Conservation (phyloP, 495 filamentous ascomycete genomes). For the Daldinia loculata region DNA sequence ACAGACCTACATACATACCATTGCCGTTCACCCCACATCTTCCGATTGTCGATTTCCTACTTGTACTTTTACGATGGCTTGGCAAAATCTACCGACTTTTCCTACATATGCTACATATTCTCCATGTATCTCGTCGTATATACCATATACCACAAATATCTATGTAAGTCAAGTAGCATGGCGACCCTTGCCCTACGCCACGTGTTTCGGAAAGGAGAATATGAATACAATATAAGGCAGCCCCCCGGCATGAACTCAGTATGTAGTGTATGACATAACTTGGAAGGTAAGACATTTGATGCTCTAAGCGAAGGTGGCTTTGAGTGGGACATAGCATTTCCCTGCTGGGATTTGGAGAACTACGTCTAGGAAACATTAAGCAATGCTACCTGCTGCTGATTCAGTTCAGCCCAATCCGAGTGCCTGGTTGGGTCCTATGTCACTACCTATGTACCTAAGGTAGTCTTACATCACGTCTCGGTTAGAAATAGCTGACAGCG, state of each 20-base stretch:
- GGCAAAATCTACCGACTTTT: background rate
- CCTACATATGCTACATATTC: background rate
- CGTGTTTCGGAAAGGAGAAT: background rate
- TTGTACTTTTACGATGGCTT: background rate
- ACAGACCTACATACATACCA: background rate
- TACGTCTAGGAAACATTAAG: constrained; percentile 12
- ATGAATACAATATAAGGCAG: background rate
- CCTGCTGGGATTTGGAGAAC: constrained; percentile 19
- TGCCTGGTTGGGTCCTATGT: constrained; percentile 26
- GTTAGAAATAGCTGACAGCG: constrained; percentile 29
- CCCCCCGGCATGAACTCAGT: background rate
- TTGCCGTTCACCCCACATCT: background rate
- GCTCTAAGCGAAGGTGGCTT: constrained; percentile 31
- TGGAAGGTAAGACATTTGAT: constrained; percentile 1
- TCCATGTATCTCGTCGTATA: background rate
- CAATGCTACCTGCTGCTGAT: constrained; percentile 29
- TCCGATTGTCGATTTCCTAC: background rate
- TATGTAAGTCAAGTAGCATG: no score
- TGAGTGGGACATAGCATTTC: constrained; percentile 17
- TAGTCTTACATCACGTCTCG: constrained; percentile 29
- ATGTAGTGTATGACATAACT: background rate
- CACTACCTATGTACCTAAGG: constrained; percentile 8
- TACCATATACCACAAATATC: no score
- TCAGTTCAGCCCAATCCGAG: constrained; percentile 37
- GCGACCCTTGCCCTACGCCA: background rate